Percentiles rank a stretch among this genome's conserved stretches.
These are phyloP conservation scores for Solanum sitiens DNA, from an alignment of 257 asterid species.

Conservation along the genomic window DNA sequence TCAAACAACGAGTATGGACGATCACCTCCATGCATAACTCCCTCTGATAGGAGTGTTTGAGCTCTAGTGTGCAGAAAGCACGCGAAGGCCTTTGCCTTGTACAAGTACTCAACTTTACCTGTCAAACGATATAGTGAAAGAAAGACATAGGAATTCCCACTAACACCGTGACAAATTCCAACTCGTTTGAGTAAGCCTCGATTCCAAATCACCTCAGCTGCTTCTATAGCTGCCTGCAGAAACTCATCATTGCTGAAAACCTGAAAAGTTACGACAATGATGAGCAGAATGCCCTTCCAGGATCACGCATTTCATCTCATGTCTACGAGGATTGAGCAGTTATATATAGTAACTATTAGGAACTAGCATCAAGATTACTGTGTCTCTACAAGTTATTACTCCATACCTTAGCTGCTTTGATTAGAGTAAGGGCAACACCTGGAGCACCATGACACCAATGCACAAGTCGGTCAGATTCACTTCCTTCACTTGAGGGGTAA, in stretches of 20 bases:
- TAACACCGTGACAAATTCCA: constrained; percentile 76
- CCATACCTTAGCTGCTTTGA: constrained; percentile 64
- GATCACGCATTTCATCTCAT: neutral
- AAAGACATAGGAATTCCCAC: constrained; percentile 71
- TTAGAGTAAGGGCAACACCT: constrained; percentile 67
- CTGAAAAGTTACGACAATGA: constrained; percentile 7
- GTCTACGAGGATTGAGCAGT: neutral
- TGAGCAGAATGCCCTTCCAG: neutral
- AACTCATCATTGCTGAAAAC: constrained; percentile 63
- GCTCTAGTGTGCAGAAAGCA: constrained; percentile 57
- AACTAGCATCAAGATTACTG: neutral
- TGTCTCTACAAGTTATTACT: neutral
- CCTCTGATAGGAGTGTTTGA: constrained; percentile 42
- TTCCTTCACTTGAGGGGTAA: constrained; percentile 74
- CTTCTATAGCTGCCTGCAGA: constrained; percentile 52
- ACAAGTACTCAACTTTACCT: constrained; percentile 47
- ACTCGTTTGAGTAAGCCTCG: constrained; percentile 78
- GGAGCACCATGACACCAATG: constrained; percentile 97
- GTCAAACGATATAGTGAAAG: constrained; percentile 64
- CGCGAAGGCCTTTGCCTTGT: constrained; percentile 71
- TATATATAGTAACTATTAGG: neutral
- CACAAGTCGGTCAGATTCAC: constrained; percentile 55
- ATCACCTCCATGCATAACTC: constrained; percentile 82
- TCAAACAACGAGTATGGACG: constrained; percentile 62
- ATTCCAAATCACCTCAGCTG: constrained; percentile 75